phyloP scores from a whole-genome alignment of 2,329 filamentous ascomycete species.

The Fusarium domesticum region DNA sequence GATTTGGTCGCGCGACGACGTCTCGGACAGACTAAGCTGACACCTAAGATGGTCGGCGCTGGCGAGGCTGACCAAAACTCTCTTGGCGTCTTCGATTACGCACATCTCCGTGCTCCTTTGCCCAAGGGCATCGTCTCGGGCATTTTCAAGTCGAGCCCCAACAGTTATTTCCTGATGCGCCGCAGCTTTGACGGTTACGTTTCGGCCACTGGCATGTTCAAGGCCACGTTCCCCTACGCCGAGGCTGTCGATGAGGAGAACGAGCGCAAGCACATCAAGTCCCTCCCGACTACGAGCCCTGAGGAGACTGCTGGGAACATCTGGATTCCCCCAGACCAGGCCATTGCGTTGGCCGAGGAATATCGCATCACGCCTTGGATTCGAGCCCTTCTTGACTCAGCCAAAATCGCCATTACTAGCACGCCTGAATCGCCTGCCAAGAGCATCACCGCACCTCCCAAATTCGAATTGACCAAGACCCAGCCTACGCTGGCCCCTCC shows the following conservation, averaged over 20 bases:
- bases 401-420: conserved; percentile 64
- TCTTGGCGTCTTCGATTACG: conserved; percentile 89
- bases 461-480: conserved; percentile 58
- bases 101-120: conserved; percentile 86
- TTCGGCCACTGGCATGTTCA: conserved; percentile 89
- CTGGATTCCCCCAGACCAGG: conserved; percentile 84
- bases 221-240: conserved; percentile 80
- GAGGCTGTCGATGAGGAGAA: conserved; percentile 67
- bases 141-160: conserved; percentile 85
- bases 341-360: conserved; percentile 78
- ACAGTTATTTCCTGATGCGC: conserved; percentile 96
- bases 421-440: conserved; percentile 67
- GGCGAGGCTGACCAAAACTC: conserved; percentile 70
- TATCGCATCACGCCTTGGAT: conserved; percentile 88
- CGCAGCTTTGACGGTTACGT: conserved; percentile 81
- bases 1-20: conserved; percentile 81
- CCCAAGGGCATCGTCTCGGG: conserved; percentile 89
- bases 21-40: conserved; percentile 87
- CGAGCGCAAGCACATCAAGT: conserved; percentile 83
- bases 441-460: conserved; percentile 77
- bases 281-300: conserved; percentile 71
- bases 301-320: conserved; percentile 96
- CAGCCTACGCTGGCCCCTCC: conserved; percentile 48
- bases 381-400: conserved; percentile 83
- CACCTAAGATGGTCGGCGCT: conserved; percentile 74